A percentile compares a stretch with the other conserved stretches of the same genome.
Evolutionary conservation across 1,139 yeast species (phyloP).

Genomic region (Scheffersomyces quercinus): DNA sequence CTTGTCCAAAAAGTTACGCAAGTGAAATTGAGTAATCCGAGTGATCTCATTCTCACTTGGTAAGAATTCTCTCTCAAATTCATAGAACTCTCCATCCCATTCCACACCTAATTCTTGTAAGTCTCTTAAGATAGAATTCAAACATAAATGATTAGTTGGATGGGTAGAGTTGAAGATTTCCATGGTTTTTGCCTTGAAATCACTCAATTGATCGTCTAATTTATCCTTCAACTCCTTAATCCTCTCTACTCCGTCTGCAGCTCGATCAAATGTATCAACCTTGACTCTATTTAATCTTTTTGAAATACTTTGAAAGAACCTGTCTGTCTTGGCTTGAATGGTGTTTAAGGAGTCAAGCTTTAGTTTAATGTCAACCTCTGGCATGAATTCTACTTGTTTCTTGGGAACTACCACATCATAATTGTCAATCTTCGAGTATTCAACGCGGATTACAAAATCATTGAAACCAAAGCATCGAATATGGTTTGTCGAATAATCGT

Average conservation of each 20-base stretch:
- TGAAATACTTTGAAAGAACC: conserved; percentile 73
- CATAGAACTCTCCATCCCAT: conserved; percentile 86
- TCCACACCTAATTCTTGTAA: conserved; percentile 80
- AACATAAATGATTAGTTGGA: conserved; percentile 65
- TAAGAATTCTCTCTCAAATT: conserved; percentile 75
- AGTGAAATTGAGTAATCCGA: conserved; percentile 84
- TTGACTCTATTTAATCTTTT: conserved; percentile 76
- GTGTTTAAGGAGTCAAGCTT: conserved; percentile 64
- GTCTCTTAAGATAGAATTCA: conserved; percentile 68
- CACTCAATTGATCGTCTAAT: conserved; percentile 52
- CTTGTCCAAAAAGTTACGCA: conserved; percentile 69
- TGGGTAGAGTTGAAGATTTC: conserved; percentile 55
- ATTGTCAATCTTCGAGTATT: conserved; percentile 70
- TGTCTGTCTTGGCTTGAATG: conserved; percentile 53
- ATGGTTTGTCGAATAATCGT: conserved; percentile 79
- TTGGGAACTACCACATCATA: conserved; percentile 81
- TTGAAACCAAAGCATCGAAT: conserved; percentile 82
- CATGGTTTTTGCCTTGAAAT: conserved; percentile 48
- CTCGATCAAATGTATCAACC: conserved; percentile 73
- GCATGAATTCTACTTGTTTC: conserved; percentile 69
- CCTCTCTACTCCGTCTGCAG: conserved; percentile 64
- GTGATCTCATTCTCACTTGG: conserved; percentile 96
- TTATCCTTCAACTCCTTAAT: conserved; percentile 59
- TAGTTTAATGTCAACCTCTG: conserved; percentile 66
- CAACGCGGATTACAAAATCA: conserved; percentile 77